Evolutionary conservation across 805 yeast species (phyloP), one percentile per base, ranked within the genome.

Genomic region (Brettanomyces custersianus): DNA sequence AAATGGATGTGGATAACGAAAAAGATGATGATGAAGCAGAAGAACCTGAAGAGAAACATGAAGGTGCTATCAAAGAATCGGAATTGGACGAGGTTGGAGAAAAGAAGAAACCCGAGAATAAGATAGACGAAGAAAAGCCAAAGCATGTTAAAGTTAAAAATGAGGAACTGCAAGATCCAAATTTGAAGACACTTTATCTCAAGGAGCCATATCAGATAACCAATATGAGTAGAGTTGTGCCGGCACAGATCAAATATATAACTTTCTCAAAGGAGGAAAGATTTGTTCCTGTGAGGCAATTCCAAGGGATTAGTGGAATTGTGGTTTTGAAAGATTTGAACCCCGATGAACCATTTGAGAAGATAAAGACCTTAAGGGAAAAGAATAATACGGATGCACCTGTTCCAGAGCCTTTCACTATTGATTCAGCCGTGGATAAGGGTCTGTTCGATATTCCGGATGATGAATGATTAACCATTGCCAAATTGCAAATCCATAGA

Each of bases 181-280:
- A 44, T 18, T 47, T 41, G 66, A 42, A 74, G 72, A 49, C 63
- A 2, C 40, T 54, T 45, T 77, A 78, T 52, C 66, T 72, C 37
- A 70, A 75, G 50, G 71, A 72, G 17, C 80, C 87, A 20, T 86
- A 74, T 59, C 73, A 74, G 54, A 65, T 92, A 38, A 69, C 69
- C 25, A 92, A 92, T 55, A 65, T 90, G 71, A 71, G 92, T 10
- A 76, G 98, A 51, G 95, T 92, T 2, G 65, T 92, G 37, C 97
- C 97, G 12, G 73, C 79, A 31, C 97, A 92, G 62, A 68, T 88
- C 40, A 80, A 79, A 58, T 85, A 77, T 61, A 74, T 92, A 35
- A 70, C 94, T 4, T 87, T 90, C 54, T 59, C 67, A 26, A 80
- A 80, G 51, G 81, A 76, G 38, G 80, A 73, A 33, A 71, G 95